phyloP scores from a whole-genome alignment of 306 rosid genomes.

The Lathyrus tuberosus region DNA sequence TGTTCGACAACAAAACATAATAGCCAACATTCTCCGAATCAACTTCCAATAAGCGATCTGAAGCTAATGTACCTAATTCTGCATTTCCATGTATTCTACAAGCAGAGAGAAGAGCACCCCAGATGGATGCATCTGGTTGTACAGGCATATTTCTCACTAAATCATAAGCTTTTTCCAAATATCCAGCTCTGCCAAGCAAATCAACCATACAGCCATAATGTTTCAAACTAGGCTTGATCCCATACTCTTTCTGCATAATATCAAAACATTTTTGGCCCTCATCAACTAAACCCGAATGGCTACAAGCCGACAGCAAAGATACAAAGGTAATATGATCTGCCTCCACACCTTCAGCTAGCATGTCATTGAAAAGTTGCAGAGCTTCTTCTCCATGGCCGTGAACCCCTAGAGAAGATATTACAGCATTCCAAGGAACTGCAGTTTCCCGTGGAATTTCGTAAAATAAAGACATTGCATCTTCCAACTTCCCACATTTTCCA shows the following conservation, averaged over 20 bases:
- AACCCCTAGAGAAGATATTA: conserved; percentile 54
- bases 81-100: conserved; percentile 54
- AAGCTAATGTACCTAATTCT: conserved; percentile 46
- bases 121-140: conserved; percentile 50
- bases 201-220: conserved; percentile 63
- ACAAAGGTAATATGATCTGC: conserved; percentile 51
- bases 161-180: conserved; percentile 48
- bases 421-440: conserved; percentile 54
- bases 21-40: conserved; percentile 56
- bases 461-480: conserved; percentile 49
- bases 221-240: conserved; percentile 49
- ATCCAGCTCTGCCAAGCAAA: conserved; percentile 54
- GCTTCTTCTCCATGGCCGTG: conserved; percentile 50
- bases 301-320: conserved; percentile 54
- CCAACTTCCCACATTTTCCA: conserved; percentile 32
- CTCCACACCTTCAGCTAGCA: conserved; percentile 48
- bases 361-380: conserved; percentile 48
- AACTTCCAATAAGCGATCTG: conserved; percentile 46
- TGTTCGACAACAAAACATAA: conserved; percentile 55
- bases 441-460: conserved; percentile 46
- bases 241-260: conserved; percentile 47
- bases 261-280: conserved; percentile 51
- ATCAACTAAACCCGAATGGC: conserved; percentile 53
- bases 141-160: conserved; percentile 53
- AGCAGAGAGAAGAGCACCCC: conserved; percentile 61